A percentile compares a stretch with the other conserved stretches of the same genome.
phyloP scores from a whole-genome alignment of 371 early-diverging fungal species.

The Mucor racemosus region DNA sequence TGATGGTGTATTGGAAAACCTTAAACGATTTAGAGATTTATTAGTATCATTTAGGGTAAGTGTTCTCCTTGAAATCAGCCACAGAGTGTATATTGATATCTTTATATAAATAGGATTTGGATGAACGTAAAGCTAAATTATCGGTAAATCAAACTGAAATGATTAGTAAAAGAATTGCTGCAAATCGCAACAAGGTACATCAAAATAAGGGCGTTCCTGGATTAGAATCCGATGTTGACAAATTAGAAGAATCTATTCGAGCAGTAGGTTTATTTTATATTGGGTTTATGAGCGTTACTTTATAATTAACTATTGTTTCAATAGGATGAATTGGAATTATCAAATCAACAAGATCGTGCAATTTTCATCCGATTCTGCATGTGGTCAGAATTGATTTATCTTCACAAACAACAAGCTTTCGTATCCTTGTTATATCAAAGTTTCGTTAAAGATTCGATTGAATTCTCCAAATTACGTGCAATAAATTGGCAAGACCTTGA shows the following conservation, averaged over 20 bases:
- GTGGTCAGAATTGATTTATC: slow-evolving; percentile 49
- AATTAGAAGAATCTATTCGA: slow-evolving; percentile 40
- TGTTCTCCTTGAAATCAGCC: neutral
- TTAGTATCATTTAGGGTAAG: slow-evolving; percentile 65
- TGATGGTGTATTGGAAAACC: slow-evolving; percentile 65
- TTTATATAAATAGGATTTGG: slow-evolving; percentile 29
- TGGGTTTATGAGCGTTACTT: slow-evolving; percentile 1
- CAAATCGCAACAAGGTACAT: slow-evolving; percentile 44
- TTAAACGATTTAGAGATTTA: slow-evolving; percentile 76
- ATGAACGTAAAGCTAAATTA: slow-evolving; percentile 37
- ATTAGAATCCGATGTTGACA: slow-evolving; percentile 46
- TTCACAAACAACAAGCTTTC: slow-evolving; percentile 59
- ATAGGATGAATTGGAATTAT: slow-evolving; percentile 94
- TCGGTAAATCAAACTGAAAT: slow-evolving; percentile 44
- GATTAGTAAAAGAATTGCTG: slow-evolving; percentile 38
- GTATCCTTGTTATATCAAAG: slow-evolving; percentile 67
- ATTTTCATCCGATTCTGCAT: slow-evolving; percentile 48
- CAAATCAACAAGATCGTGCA: slow-evolving; percentile 52
- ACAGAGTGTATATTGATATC: slow-evolving; percentile 1
- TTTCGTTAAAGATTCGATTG: slow-evolving; percentile 63
- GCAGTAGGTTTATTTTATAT: slow-evolving; percentile 28
- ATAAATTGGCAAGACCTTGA: slow-evolving; percentile 70
- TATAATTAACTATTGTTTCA: slow-evolving; percentile 71
- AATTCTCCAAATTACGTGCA: slow-evolving; percentile 55
- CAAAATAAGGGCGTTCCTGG: slow-evolving; percentile 53